Evolutionary conservation across 164 flowering plant species (phyloP), one percentile per base, ranked within the genome.

Genomic region (Umbilicus rupestris): DNA sequence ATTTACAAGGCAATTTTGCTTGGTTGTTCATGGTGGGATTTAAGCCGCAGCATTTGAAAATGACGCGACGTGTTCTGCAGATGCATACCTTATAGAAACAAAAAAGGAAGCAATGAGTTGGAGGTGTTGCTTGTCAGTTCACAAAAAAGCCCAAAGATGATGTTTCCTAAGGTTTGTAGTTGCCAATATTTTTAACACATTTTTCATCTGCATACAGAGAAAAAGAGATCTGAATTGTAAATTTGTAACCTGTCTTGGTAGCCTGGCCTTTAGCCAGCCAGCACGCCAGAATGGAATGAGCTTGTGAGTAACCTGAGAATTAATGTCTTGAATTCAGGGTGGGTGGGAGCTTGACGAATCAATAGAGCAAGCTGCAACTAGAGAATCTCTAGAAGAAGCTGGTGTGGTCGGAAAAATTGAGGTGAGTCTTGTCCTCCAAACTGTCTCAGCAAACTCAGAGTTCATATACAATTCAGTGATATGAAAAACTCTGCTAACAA

Each of bases 301-400:
- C 28, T 10, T 39, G 66, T 35, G 44, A 29, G 17, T 11, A 41
- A 19, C 28, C 26, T 65, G 15, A 30, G 7, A 15, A 17, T 26
- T 7, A 14, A 4, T 35, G 14, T 65, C 39, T 26, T 26, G 44
- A 17, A 15, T 29, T 58, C 70, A 84, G 86, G 89, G 87, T 62
- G 87, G 89, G 41, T 85, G 89, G 89, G 89, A 85, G 52, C 75
- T 72, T 35, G 89, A 83, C 70, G 89, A 85, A 79, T 72, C 86
- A 0, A 55, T 78, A 0, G 75, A 75, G 71, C 81, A 75, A 71
- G 87, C 89, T 3, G 89, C 85, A 59, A 58, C 63, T 8, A 66
- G 89, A 6, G 89, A 85, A 57, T 72, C 85, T 0, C 63, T 83
- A n/a, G 89, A 85, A 66, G 89, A 85, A 77, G 89, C 89, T 7